phyloP scores from a whole-genome alignment of 192 early-diverging fungal species.

The Backusella macrospora region DNA sequence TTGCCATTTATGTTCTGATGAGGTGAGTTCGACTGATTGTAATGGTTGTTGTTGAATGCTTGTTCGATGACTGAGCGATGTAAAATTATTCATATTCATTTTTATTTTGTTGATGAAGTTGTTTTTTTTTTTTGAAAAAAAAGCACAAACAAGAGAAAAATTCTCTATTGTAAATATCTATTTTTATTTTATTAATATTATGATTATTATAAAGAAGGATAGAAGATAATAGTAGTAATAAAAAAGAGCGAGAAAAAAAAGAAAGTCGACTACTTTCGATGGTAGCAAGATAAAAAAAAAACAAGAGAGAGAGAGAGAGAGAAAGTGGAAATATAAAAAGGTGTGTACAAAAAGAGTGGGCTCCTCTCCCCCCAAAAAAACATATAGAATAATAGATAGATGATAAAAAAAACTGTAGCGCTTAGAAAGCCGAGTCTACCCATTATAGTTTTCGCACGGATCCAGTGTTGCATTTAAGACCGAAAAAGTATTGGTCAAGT shows the following conservation, averaged over 20 bases:
- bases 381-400: not conserved
- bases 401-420: not conserved
- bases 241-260: not conserved
- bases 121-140: not conserved
- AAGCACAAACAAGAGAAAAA: not conserved
- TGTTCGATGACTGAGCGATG: slow-evolving; percentile 1
- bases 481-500: not conserved
- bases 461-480: not conserved
- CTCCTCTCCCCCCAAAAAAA: not conserved
- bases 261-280: not conserved
- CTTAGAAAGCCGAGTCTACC: slow-evolving; percentile 5
- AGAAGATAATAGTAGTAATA: not conserved
- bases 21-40: not conserved
- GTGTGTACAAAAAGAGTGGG: not conserved
- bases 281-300: not conserved
- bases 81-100: slow-evolving; percentile 15
- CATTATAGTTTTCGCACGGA: slow-evolving; percentile 8
- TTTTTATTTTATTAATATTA: not conserved
- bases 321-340: not conserved
- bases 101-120: not conserved
- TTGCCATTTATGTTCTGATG: slow-evolving; percentile 16
- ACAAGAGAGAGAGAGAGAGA: not conserved
- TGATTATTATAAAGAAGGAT: not conserved
- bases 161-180: not conserved
- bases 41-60: not conserved